Percentiles rank a stretch among this genome's conserved stretches.
phyloP scores from a whole-genome alignment of 2,329 filamentous ascomycete genomes.

The Neopestalotiopsis clavispora region DNA sequence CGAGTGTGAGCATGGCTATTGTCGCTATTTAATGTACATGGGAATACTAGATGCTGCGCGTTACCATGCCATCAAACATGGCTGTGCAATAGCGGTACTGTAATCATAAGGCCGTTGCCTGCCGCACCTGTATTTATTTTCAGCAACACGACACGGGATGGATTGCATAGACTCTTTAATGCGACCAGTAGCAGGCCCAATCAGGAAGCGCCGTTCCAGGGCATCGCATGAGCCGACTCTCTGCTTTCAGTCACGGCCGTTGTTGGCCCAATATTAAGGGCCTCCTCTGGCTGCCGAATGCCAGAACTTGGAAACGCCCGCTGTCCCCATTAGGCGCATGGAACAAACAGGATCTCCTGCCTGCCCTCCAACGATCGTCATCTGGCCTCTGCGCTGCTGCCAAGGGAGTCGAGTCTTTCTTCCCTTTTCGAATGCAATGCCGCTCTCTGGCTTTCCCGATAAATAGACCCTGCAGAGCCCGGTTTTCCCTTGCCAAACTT shows the following conservation, averaged over 20 bases:
- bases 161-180: constrained; percentile 31
- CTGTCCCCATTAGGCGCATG: neutral
- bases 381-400: constrained; percentile 12
- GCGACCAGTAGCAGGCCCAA: constrained; percentile 17
- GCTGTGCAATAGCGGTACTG: constrained; percentile 10
- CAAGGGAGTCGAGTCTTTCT: neutral
- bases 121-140: constrained; percentile 25
- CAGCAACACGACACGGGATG: constrained; percentile 21
- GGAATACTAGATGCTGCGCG: neutral
- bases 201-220: constrained; percentile 9
- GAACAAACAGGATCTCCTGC: constrained; percentile 15
- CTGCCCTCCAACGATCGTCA: constrained; percentile 12
- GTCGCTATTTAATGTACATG: neutral
- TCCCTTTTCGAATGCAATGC: neutral
- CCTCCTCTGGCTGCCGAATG: neutral
- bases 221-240: constrained; percentile 10
- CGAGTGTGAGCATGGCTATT: neutral
- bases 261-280: constrained; percentile 14
- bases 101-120: constrained; percentile 15
- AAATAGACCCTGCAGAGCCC: constrained; percentile 9
- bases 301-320: constrained; percentile 18
- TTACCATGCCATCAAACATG: constrained; percentile 3
- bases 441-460: neutral
- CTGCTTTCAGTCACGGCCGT: constrained; percentile 16
- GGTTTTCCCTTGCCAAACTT: neutral